A percentile compares a stretch with the other conserved stretches of the same genome.
Evolutionary conservation across 116 monocot species (phyloP).

Genomic region (Iris pallida): DNA sequence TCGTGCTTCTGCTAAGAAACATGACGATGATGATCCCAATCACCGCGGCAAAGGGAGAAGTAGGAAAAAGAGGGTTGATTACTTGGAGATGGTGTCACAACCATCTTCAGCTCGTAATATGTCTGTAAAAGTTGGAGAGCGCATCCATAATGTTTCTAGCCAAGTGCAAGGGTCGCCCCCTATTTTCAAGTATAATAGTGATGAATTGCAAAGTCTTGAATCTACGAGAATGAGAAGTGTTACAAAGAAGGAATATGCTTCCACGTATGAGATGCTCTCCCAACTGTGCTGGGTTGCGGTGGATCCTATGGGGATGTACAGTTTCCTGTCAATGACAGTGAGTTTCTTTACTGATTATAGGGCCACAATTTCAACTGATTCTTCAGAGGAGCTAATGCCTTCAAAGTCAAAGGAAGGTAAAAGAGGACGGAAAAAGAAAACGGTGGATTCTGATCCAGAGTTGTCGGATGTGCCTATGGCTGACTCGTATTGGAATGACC

Average conservation of each 20-base stretch:
- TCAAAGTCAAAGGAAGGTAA: background rate
- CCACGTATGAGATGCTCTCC: slow-evolving; percentile 58
- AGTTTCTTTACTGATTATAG: slow-evolving; percentile 6
- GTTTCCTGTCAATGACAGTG: background rate
- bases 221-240: slow-evolving; percentile 14
- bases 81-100: slow-evolving; percentile 20
- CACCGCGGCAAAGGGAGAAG: slow-evolving; percentile 10
- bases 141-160: slow-evolving; percentile 70
- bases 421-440: slow-evolving; percentile 5
- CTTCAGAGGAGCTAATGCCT: background rate
- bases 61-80: slow-evolving; percentile 31
- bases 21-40: slow-evolving; percentile 5
- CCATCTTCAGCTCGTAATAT: slow-evolving; percentile 24
- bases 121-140: slow-evolving; percentile 76
- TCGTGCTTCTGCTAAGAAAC: slow-evolving; percentile 4
- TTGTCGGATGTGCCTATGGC: background rate
- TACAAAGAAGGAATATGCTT: slow-evolving; percentile 20
- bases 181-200: slow-evolving; percentile 22
- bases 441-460: background rate
- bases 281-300: slow-evolving; percentile 1
- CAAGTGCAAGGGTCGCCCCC: slow-evolving; percentile 50
- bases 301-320: background rate
- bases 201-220: slow-evolving; percentile 12
- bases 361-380: background rate
- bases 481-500: slow-evolving; percentile 56